Conservation (phyloP, 179 eudicot genomes). For the Drosera spatulata region DNA sequence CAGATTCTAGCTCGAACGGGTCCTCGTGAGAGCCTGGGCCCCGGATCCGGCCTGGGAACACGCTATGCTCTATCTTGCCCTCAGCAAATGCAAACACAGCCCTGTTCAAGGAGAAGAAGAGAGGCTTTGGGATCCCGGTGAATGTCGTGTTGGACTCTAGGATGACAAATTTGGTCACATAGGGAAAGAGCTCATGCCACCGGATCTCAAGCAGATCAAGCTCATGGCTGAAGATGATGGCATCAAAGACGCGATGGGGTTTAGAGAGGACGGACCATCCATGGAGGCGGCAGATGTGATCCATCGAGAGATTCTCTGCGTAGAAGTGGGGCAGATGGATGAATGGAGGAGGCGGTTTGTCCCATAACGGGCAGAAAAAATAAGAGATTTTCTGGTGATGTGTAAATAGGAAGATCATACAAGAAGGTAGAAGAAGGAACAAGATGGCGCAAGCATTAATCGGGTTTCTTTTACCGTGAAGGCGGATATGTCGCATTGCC, state of each 20-base stretch:
- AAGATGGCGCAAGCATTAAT: slow-evolving; percentile 28
- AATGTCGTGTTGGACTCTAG: slow-evolving; percentile 79
- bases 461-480: slow-evolving; percentile 24
- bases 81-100: slow-evolving; percentile 50
- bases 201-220: slow-evolving; percentile 79
- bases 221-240: slow-evolving; percentile 73
- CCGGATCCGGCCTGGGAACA: slow-evolving; percentile 34
- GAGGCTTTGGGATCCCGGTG: slow-evolving; percentile 73
- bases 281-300: slow-evolving; percentile 62
- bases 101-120: slow-evolving; percentile 41
- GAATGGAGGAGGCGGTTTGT: slow-evolving; percentile 59
- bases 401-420: slow-evolving; percentile 24
- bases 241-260: slow-evolving; percentile 73
- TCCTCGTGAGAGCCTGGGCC: neutral
- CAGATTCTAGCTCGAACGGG: neutral
- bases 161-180: slow-evolving; percentile 63
- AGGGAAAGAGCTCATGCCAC: slow-evolving; percentile 68
- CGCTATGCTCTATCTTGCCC: slow-evolving; percentile 41
- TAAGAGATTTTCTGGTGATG: slow-evolving; percentile 54
- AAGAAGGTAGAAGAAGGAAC: slow-evolving; percentile 31
- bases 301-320: slow-evolving; percentile 75
- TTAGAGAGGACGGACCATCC: slow-evolving; percentile 59
- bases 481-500: slow-evolving; percentile 44
- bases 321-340: slow-evolving; percentile 57
- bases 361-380: slow-evolving; percentile 84